Evolutionary conservation across 148 eudicot species (phyloP).

Genomic region (Persicaria maculosa): DNA sequence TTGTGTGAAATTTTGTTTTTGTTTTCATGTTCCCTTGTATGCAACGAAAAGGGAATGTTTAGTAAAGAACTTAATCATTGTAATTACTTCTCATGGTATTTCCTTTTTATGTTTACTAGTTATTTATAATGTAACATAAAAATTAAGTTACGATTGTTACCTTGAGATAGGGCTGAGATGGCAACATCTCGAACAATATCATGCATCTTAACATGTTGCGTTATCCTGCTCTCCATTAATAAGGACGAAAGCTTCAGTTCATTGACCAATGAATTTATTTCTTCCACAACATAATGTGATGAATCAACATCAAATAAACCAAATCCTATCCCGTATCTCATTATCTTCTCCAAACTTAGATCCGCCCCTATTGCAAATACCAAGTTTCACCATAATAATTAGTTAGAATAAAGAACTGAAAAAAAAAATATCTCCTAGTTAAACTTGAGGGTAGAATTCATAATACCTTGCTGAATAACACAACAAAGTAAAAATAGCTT

Average conservation of each 20-base stretch:
- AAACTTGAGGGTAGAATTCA: neutral
- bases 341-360: neutral
- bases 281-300: neutral
- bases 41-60: too few relatives aligned
- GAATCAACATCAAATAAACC: neutral
- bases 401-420: neutral
- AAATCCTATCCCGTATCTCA: neutral
- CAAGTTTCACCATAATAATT: neutral
- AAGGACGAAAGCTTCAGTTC: neutral
- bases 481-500: constrained; percentile 5
- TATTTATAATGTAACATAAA: too few relatives aligned
- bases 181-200: neutral
- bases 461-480: neutral
- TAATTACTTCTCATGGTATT: too few relatives aligned
- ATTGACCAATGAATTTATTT: neutral
- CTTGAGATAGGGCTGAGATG: constrained; percentile 4
- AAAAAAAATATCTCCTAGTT: neutral
- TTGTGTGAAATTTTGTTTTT: too few relatives aligned
- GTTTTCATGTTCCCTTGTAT: too few relatives aligned
- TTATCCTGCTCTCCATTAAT: neutral
- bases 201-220: neutral
- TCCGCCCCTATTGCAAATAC: neutral
- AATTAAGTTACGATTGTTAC: neutral
- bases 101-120: too few relatives aligned
- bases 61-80: too few relatives aligned